Evolutionary conservation across 768 basidiomycete species (phyloP).

Genomic region (Dentipellis fragilis): DNA sequence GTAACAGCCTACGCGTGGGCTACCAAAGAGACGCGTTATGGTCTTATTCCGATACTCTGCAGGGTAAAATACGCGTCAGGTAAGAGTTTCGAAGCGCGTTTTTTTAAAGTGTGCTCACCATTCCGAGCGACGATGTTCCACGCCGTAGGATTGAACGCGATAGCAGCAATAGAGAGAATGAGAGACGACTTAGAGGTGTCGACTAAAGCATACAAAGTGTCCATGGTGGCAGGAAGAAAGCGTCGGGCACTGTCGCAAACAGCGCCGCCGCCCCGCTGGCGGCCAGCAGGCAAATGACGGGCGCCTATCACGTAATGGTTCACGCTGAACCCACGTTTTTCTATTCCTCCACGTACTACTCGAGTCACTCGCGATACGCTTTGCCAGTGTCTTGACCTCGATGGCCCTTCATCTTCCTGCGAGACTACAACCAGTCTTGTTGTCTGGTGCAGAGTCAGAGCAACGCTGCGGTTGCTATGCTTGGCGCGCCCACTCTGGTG

Average conservation of each 20-base stretch:
- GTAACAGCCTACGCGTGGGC: constrained; percentile 71
- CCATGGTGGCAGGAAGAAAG: constrained; percentile 10
- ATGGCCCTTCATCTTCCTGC: too few relatives aligned
- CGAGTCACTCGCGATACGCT: too few relatives aligned
- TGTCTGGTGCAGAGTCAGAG: too few relatives aligned
- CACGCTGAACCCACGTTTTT: too few relatives aligned
- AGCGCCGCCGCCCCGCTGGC: not conserved
- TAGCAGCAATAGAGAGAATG: constrained; percentile 52
- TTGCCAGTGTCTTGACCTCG: too few relatives aligned
- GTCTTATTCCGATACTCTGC: constrained; percentile 78
- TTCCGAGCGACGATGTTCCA: constrained; percentile 96
- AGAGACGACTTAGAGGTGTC: constrained; percentile 61
- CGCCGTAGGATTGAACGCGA: constrained; percentile 85
- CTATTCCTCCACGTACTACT: too few relatives aligned
- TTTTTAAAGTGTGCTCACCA: constrained; percentile 37
- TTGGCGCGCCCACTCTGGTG: too few relatives aligned
- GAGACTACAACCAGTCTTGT: too few relatives aligned
- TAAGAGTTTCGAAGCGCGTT: constrained; percentile 19
- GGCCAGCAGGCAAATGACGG: too few relatives aligned
- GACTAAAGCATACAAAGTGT: constrained; percentile 27
- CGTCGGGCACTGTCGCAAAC: not conserved
- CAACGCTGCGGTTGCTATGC: too few relatives aligned
- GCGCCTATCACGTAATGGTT: not conserved
- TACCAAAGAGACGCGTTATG: constrained; percentile 74
- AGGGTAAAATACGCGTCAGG: not conserved